Evolutionary conservation across 1,284 basidiomycete genomes (phyloP).

Genomic region (Ceratobasidium papillatum): DNA sequence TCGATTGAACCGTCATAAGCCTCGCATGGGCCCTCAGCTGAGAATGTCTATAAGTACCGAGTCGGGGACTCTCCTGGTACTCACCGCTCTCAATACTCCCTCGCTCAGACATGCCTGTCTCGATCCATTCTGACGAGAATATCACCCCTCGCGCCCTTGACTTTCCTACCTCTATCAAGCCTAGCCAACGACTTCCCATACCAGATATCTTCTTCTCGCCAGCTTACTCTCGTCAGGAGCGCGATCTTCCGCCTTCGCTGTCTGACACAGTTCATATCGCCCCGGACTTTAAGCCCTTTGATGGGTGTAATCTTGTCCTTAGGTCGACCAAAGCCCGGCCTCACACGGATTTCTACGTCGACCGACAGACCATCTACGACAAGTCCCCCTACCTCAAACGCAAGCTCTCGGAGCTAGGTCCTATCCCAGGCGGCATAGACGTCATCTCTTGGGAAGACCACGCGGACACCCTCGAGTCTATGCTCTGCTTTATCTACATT

Average conservation of each 20-base stretch:
- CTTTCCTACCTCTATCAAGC: not conserved
- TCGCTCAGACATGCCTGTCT: conserved; percentile 12
- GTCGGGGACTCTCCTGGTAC: not conserved
- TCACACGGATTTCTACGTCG: conserved; percentile 40
- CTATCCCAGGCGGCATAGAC: conserved; percentile 9
- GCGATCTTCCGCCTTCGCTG: conserved; percentile 1
- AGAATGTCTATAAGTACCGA: conserved; percentile 14
- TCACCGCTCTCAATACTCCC: not conserved
- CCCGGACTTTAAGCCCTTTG: conserved; percentile 24
- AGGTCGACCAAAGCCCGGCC: conserved; percentile 23
- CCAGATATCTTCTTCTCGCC: conserved; percentile 2
- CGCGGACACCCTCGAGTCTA: conserved; percentile 32
- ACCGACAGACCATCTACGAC: conserved; percentile 32
- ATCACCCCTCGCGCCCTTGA: not conserved
- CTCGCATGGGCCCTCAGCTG: conserved; percentile 17
- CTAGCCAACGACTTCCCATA: not conserved
- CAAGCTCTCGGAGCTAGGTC: conserved; percentile 26
- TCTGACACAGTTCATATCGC: conserved; percentile 18
- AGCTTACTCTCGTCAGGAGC: not conserved
- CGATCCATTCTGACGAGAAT: conserved; percentile 15
- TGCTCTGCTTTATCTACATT: conserved; percentile 41
- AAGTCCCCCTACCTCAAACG: conserved; percentile 35
- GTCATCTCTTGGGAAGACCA: conserved; percentile 38
- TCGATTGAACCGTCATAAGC: conserved; percentile 14
- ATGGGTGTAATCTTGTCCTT: conserved; percentile 33